phyloP scores from a whole-genome alignment of 2,329 filamentous ascomycete species.

The Chrysoporthe austroafricana region DNA sequence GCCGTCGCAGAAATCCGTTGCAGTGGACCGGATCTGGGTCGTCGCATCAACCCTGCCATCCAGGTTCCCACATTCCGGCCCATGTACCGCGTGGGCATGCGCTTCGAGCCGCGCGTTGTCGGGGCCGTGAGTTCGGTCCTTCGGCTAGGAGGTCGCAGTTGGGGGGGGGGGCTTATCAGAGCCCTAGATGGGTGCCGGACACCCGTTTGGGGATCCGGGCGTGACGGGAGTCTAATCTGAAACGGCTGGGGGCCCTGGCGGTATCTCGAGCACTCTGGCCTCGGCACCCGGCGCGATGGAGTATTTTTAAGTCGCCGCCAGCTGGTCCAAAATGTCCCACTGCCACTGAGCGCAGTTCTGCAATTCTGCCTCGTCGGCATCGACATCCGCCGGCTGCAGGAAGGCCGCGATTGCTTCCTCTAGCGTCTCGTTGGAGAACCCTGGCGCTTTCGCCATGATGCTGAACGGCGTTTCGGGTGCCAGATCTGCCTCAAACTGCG shows the following conservation, averaged over 20 bases:
- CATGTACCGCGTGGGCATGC: constrained; percentile 2
- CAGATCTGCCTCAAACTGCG: constrained; percentile 60
- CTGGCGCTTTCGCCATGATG: constrained; percentile 49
- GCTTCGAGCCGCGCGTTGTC: background rate
- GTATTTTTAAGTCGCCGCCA: constrained; percentile 30
- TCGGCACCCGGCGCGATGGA: constrained; percentile 32
- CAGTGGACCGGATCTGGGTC: background rate
- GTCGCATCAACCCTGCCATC: background rate
- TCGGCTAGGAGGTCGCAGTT: background rate
- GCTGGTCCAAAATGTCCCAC: constrained; percentile 44
- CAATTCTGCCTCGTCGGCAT: constrained; percentile 41
- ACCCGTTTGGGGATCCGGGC: constrained; percentile 7
- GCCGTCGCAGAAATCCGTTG: constrained; percentile 6
- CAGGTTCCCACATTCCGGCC: background rate
- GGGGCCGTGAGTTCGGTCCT: background rate
- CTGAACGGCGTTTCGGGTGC: constrained; percentile 48
- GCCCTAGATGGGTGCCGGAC: background rate
- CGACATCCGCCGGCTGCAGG: constrained; percentile 38
- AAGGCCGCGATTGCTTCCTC: constrained; percentile 56
- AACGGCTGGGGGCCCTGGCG: constrained; percentile 17
- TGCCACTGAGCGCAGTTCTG: constrained; percentile 44
- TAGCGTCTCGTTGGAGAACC: constrained; percentile 51
- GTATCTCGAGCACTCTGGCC: constrained; percentile 12
- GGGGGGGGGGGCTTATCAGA: background rate
- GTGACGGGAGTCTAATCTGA: constrained; percentile 24